These are phyloP conservation scores for Nicotiana otophora DNA, from an alignment of 257 asterid species.

Conservation along the genomic window DNA sequence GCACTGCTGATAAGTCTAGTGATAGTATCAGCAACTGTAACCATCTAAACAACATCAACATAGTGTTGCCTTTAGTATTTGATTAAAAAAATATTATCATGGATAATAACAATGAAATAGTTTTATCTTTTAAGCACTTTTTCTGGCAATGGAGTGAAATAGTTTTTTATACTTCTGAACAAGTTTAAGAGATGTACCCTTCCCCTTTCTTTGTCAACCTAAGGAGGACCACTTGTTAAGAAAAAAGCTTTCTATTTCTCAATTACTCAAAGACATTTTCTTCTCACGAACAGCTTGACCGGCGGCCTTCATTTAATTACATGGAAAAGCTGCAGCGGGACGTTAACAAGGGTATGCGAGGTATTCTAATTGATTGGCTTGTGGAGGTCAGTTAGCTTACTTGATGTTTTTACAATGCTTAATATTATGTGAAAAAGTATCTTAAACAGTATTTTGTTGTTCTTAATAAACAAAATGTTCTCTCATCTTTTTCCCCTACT, in stretches of 20 bases:
- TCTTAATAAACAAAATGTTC: not conserved
- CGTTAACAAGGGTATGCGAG: constrained; percentile 71
- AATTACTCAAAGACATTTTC: constrained; percentile 7
- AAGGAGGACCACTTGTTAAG: not conserved
- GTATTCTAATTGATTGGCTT: constrained; percentile 94
- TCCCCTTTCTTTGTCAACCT: not conserved
- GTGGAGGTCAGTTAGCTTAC: constrained; percentile 68
- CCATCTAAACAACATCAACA: not conserved
- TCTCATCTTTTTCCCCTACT: not conserved
- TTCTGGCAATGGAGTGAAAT: not conserved
- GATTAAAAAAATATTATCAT: not conserved
- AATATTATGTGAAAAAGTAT: not conserved
- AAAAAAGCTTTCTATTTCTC: not conserved
- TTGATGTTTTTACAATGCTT: not conserved
- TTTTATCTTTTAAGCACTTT: not conserved
- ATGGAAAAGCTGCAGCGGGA: constrained; percentile 85
- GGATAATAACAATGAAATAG: not conserved
- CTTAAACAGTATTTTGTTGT: not conserved
- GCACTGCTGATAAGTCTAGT: not conserved
- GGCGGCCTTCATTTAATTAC: constrained; percentile 62
- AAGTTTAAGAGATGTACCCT: not conserved
- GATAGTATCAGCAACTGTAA: not conserved
- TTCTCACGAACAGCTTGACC: constrained; percentile 51
- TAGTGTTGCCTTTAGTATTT: not conserved
- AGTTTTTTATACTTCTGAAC: not conserved